phyloP scores from a whole-genome alignment of 805 yeast species.

The Candida mattraensis region DNA sequence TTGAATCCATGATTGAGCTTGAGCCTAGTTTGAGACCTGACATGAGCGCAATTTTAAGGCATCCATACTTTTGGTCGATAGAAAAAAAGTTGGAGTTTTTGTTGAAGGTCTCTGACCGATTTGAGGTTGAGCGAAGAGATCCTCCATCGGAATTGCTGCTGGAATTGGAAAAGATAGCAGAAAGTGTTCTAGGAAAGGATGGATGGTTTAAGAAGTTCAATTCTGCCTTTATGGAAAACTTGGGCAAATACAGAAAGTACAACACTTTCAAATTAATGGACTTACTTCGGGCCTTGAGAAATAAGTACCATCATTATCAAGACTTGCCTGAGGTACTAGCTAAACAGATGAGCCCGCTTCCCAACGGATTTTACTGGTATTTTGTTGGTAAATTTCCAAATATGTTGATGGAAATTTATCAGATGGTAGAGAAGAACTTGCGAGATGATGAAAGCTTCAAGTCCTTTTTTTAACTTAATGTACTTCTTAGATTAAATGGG shows the following conservation, averaged over 20 bases:
- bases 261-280: conserved; percentile 79
- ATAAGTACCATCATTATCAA: conserved; percentile 92
- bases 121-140: conserved; percentile 88
- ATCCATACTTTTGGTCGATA: conserved; percentile 85
- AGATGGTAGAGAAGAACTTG: conserved; percentile 55
- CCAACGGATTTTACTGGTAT: conserved; percentile 80
- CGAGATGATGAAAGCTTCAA: conserved; percentile 62
- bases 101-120: conserved; percentile 84
- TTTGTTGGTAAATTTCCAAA: conserved; percentile 76
- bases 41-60: conserved; percentile 65
- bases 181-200: conserved; percentile 54
- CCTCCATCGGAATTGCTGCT: conserved; percentile 56
- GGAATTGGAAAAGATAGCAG: conserved; percentile 69
- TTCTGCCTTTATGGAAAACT: conserved; percentile 68
- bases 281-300: conserved; percentile 81
- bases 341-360: conserved; percentile 70
- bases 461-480: conserved; percentile 36
- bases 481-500: background rate
- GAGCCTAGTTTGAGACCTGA: conserved; percentile 74
- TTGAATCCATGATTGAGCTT: conserved; percentile 65
- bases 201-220: conserved; percentile 85
- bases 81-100: conserved; percentile 79
- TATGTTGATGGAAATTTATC: conserved; percentile 72
- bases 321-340: conserved; percentile 76
- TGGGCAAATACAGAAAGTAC: conserved; percentile 90